Percentiles rank a stretch among this genome's conserved stretches.
Conservation (phyloP, 2,329 filamentous ascomycete species). For the Talaromyces sp. region DNA sequence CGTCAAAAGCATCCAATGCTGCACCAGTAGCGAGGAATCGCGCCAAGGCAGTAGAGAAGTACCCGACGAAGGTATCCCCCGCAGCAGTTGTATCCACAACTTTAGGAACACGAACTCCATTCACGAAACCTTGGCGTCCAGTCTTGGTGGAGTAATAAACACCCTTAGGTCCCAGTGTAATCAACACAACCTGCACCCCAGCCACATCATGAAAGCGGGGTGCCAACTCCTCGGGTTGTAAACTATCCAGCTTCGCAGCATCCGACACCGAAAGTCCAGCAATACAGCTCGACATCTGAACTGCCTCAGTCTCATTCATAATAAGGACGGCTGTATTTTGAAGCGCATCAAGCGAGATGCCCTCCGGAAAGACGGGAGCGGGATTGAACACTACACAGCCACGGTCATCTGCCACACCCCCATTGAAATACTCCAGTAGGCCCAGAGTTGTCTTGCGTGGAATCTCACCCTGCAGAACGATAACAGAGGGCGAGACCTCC, state of each 20-base stretch:
- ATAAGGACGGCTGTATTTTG: slow-evolving; percentile 21
- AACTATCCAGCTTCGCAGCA: slow-evolving; percentile 2
- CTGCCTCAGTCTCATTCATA: slow-evolving; percentile 29
- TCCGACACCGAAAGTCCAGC: slow-evolving; percentile 16
- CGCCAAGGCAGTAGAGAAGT: slow-evolving; percentile 22
- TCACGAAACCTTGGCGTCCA: slow-evolving; percentile 16
- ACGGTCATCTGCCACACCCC: neutral
- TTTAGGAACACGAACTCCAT: slow-evolving; percentile 22
- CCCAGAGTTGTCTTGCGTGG: slow-evolving; percentile 21
- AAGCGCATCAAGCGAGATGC: slow-evolving; percentile 53
- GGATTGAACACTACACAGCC: slow-evolving; percentile 73
- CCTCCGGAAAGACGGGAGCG: slow-evolving; percentile 73
- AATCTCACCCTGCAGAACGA: slow-evolving; percentile 27
- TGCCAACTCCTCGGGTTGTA: slow-evolving; percentile 20
- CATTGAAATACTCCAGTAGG: slow-evolving; percentile 22
- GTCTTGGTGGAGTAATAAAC: slow-evolving; percentile 25
- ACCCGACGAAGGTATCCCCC: slow-evolving; percentile 26
- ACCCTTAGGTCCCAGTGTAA: slow-evolving; percentile 26
- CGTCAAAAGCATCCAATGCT: slow-evolving; percentile 17
- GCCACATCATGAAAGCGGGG: slow-evolving; percentile 20
- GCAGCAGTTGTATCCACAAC: slow-evolving; percentile 27
- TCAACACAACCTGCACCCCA: slow-evolving; percentile 22
- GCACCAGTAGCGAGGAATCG: slow-evolving; percentile 20
- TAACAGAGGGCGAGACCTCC: slow-evolving; percentile 3
- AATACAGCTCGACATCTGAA: slow-evolving; percentile 28